Conservation (phyloP, 1,139 yeast genomes). For the Debaryomyces udenii region DNA sequence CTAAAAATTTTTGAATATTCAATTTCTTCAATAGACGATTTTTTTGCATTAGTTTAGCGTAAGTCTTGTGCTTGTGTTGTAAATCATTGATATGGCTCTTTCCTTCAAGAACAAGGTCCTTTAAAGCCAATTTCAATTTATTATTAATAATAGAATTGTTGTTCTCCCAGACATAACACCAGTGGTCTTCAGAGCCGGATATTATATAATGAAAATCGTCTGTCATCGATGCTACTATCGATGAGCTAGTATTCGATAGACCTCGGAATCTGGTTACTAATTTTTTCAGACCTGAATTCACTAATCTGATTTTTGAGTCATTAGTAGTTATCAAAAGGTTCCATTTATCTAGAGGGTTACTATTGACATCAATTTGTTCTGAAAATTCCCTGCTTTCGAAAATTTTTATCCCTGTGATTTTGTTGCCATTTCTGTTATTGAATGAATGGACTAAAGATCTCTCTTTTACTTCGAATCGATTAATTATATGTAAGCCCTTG, state of each 20-base stretch:
- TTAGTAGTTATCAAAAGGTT: constrained; percentile 65
- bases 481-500: constrained; percentile 58
- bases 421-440: constrained; percentile 35
- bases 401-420: constrained; percentile 45
- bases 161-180: constrained; percentile 72
- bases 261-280: constrained; percentile 77
- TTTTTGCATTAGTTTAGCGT: constrained; percentile 34
- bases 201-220: constrained; percentile 57
- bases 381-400: constrained; percentile 25
- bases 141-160: constrained; percentile 44
- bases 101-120: constrained; percentile 40
- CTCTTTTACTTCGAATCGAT: constrained; percentile 56
- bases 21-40: constrained; percentile 35
- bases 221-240: constrained; percentile 66
- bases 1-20: constrained; percentile 26
- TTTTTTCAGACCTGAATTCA: constrained; percentile 57
- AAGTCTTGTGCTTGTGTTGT: constrained; percentile 34
- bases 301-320: constrained; percentile 75
- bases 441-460: constrained; percentile 30
- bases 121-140: constrained; percentile 35
- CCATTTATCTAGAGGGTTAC: constrained; percentile 31
- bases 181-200: constrained; percentile 69
- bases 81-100: constrained; percentile 37
- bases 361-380: constrained; percentile 14
- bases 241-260: constrained; percentile 66